Evolutionary conservation across 2,329 filamentous ascomycete species (phyloP).

Genomic region (Penicillium sp.): DNA sequence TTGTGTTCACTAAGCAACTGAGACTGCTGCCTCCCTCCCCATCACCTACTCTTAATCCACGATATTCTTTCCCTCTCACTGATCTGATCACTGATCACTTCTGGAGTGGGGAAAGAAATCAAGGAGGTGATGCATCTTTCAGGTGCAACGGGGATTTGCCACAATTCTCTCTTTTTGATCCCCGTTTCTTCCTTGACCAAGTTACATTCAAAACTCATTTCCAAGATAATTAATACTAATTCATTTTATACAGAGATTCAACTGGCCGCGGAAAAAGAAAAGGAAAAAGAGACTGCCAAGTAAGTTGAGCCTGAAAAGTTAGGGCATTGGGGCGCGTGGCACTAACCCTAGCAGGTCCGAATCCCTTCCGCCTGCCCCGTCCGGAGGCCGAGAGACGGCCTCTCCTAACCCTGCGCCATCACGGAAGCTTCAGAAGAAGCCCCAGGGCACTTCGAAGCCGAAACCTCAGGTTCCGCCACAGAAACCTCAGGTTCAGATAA

Average conservation of each 20-base stretch:
- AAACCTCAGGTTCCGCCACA: background rate
- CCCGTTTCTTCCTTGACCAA: background rate
- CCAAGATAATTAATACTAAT: background rate
- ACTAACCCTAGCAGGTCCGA: slow-evolving; percentile 22
- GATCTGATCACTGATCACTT: background rate
- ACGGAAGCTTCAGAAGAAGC: slow-evolving; percentile 18
- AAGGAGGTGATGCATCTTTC: background rate
- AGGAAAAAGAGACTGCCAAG: background rate
- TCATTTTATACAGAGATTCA: background rate
- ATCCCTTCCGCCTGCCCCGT: slow-evolving; percentile 25
- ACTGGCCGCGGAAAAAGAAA: background rate
- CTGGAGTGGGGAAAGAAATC: background rate
- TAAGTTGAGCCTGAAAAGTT: slow-evolving; percentile 14
- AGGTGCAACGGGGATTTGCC: background rate
- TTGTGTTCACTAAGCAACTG: background rate
- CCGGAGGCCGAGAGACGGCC: slow-evolving; percentile 10
- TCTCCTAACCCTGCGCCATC: slow-evolving; percentile 17
- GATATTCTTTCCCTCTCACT: background rate
- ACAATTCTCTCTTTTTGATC: background rate
- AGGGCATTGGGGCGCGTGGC: slow-evolving; percentile 18
- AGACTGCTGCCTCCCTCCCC: background rate
- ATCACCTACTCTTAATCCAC: background rate
- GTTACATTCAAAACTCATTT: background rate
- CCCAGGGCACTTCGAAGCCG: slow-evolving; percentile 14
- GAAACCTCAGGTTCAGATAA: slow-evolving; percentile 8